Evolutionary conservation across 805 yeast genomes (phyloP).

Genomic region (Brettanomyces nanus): DNA sequence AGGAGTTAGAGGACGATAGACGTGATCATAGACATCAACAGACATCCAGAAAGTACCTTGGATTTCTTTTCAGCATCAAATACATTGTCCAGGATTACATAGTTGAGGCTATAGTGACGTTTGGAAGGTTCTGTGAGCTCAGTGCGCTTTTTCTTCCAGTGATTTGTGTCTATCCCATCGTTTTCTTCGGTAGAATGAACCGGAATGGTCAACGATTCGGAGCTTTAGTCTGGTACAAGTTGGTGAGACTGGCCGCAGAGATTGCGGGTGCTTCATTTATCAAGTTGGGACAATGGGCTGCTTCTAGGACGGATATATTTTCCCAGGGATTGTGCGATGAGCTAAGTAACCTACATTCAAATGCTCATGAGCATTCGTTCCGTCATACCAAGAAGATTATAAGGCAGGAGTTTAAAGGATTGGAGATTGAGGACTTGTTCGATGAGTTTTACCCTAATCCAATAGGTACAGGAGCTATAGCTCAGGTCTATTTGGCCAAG

Average conservation of each 20-base stretch:
- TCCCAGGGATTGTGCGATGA: conserved; percentile 71
- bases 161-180: conserved; percentile 53
- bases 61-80: conserved; percentile 31
- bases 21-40: conserved; percentile 25
- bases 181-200: conserved; percentile 41
- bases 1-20: conserved; percentile 38
- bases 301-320: conserved; percentile 90
- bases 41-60: conserved; percentile 11
- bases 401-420: conserved; percentile 46
- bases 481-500: conserved; percentile 83
- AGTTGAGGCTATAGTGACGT: conserved; percentile 61
- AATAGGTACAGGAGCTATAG: conserved; percentile 97
- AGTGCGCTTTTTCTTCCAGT: conserved; percentile 64
- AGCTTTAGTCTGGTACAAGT: conserved; percentile 59
- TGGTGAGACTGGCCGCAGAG: conserved; percentile 62
- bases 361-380: conserved; percentile 68
- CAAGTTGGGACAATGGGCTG: conserved; percentile 98
- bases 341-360: conserved; percentile 70
- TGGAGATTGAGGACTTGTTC: conserved; percentile 61
- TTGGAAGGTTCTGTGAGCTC: conserved; percentile 63
- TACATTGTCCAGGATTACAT: conserved; percentile 45
- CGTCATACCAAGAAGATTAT: conserved; percentile 51
- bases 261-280: conserved; percentile 88
- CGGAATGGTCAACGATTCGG: conserved; percentile 45
- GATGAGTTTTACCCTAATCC: conserved; percentile 71